phyloP scores from a whole-genome alignment of 169 alveolate species.

The Eimeria brunetti region DNA sequence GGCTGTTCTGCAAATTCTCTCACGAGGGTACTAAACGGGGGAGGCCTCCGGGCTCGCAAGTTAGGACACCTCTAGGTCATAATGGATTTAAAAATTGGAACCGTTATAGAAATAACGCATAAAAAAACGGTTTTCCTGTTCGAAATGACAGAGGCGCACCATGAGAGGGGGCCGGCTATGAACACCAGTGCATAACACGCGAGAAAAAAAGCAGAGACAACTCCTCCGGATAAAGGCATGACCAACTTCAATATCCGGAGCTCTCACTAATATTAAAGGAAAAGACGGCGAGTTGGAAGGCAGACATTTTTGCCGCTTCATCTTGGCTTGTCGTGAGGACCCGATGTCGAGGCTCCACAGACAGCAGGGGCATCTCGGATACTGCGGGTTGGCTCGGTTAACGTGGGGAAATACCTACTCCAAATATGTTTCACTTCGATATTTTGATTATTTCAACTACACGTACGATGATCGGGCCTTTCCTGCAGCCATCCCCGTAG shows the following conservation, averaged over 20 bases:
- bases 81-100: neutral
- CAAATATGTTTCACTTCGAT: neutral
- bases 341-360: neutral
- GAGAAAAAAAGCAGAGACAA: neutral
- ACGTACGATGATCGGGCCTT: neutral
- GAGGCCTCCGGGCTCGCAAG: neutral
- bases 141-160: conserved; percentile 8
- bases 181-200: neutral
- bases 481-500: neutral
- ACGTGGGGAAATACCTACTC: neutral
- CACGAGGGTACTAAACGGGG: neutral
- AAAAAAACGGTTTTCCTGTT: neutral
- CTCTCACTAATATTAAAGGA: neutral
- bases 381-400: neutral
- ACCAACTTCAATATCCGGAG: neutral
- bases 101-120: neutral
- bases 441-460: neutral
- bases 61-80: neutral
- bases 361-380: neutral
- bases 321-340: conserved; percentile 1
- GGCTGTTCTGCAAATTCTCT: neutral
- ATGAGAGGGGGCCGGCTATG: neutral
- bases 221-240: conserved; percentile 8
- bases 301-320: neutral
- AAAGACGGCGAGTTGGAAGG: neutral